Evolutionary conservation across 129 eudicot species (phyloP).

Genomic region (Flaveria bidentis): DNA sequence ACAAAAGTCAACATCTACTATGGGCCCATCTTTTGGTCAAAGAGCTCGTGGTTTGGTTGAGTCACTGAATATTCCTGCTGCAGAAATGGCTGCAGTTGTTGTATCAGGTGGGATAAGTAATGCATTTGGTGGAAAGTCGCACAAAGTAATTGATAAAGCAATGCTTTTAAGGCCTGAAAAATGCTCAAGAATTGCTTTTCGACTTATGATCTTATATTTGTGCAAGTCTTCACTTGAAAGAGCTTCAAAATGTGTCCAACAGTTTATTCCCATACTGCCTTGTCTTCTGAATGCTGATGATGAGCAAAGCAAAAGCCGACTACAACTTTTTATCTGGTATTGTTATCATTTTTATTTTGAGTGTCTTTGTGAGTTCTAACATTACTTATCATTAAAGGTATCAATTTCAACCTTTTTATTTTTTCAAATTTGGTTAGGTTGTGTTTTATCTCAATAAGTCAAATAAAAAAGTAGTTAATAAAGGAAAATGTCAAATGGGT

Average conservation of each 20-base stretch:
- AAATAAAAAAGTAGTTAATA: background rate
- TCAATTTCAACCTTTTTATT: constrained; percentile 1
- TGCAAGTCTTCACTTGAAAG: constrained; percentile 86
- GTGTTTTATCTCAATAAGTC: background rate
- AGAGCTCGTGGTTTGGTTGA: constrained; percentile 99
- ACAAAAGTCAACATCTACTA: constrained; percentile 61
- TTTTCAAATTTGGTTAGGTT: background rate
- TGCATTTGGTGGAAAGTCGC: constrained; percentile 84
- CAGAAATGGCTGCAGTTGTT: constrained; percentile 98
- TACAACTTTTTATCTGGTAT: constrained; percentile 94
- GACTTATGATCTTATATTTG: constrained; percentile 71
- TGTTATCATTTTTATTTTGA: constrained; percentile 5
- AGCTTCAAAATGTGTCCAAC: constrained; percentile 86
- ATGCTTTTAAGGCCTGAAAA: constrained; percentile 88
- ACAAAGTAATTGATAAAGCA: constrained; percentile 87
- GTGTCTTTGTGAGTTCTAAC: constrained; percentile 18
- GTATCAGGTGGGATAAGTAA: constrained; percentile 85
- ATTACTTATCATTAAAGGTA: background rate
- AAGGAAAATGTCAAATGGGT: constrained; percentile 7
- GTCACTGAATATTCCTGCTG: constrained; percentile 96
- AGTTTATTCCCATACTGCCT: constrained; percentile 72
- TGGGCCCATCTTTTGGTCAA: constrained; percentile 85
- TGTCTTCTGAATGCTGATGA: constrained; percentile 80
- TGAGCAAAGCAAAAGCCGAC: constrained; percentile 88
- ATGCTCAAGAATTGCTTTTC: constrained; percentile 81